Base-by-base conservation (phyloP, 371 early-diverging fungal genomes). In the Rhizopus sp. region DNA sequence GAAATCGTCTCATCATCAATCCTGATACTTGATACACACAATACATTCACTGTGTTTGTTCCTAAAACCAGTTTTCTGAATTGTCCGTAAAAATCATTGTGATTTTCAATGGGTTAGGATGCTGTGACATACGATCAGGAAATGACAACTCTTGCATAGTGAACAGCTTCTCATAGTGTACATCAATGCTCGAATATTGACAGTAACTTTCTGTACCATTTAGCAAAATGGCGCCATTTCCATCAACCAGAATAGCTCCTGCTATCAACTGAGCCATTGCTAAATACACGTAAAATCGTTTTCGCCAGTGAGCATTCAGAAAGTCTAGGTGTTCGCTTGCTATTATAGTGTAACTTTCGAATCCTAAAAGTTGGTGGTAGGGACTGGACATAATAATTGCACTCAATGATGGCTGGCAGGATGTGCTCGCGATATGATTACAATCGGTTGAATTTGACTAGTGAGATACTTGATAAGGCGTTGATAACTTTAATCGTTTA, bases 221-320 rank as follows among this genome's bases (percentile, higher is more conserved):
- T 8, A 53, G 41, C 12, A 53, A 42, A 41, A 53, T 41, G 8
- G 53, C 53, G 23, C 31, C 32, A 15, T 15, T 53, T 29, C 53
- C 53, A 41, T 53, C 53, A 30, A 53, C 42, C 29, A 53, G 32
- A 30, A 53, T 53, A 8, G 53, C 16, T 31, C 53, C 29, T 30
- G 53, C 53, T 15, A 53, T 29, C 41, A 52, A 52, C 16, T 17
- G 41, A 29, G 29, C 38, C 38, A 39, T 29, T 17, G 44, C 29
- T 33, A 53, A 32, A 16, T 44, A 44, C 54, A 53, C 44, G 4
- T n/a, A 44, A 32, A 45, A 15, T 16, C 42, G 33, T n/a, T 44
- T 53, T 33, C 44, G 42, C 45, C 54, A 53, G 54, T 53, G 34
- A 10, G 44, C 33, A 42, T 53, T 53, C 15, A 53, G 32, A 42